phyloP scores from a whole-genome alignment of 495 filamentous ascomycete species.

The Podospora pseudopauciseta region DNA sequence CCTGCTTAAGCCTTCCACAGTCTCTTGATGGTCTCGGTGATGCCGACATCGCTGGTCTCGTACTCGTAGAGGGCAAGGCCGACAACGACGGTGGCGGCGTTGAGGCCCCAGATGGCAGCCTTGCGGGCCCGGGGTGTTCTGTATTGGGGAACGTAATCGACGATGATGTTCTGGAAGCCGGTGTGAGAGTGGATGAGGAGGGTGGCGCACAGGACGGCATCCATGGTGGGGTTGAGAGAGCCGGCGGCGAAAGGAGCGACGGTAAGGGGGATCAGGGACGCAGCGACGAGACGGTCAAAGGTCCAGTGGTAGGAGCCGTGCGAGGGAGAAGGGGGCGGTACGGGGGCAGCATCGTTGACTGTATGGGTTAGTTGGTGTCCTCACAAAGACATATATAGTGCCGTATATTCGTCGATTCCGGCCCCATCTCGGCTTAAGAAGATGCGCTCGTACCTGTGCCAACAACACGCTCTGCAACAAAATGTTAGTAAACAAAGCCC shows the following conservation, averaged over 20 bases:
- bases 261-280: conserved; percentile 76
- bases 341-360: conserved; percentile 83
- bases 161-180: conserved; percentile 83
- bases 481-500: conserved; percentile 19
- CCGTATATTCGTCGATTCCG: background rate
- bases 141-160: conserved; percentile 82
- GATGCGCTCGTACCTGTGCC: conserved; percentile 65
- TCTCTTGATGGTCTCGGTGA: conserved; percentile 82
- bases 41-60: conserved; percentile 97
- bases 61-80: conserved; percentile 93
- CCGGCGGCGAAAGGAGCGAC: conserved; percentile 89
- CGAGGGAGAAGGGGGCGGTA: conserved; percentile 66
- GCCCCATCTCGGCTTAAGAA: background rate
- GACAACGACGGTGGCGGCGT: conserved; percentile 71
- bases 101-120: conserved; percentile 70
- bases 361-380: conserved; percentile 10
- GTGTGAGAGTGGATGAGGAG: conserved; percentile 90
- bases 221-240: conserved; percentile 81
- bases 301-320: conserved; percentile 98
- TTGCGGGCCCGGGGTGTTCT: conserved; percentile 64
- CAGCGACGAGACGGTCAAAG: conserved; percentile 81
- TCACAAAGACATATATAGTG: background rate
- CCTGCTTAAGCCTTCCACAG: conserved; percentile 67
- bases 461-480: conserved; percentile 61
- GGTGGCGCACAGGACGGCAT: conserved; percentile 78